Evolutionary conservation across 73 alveolate species (phyloP).

Genomic region (Paramecium biaurelia): DNA sequence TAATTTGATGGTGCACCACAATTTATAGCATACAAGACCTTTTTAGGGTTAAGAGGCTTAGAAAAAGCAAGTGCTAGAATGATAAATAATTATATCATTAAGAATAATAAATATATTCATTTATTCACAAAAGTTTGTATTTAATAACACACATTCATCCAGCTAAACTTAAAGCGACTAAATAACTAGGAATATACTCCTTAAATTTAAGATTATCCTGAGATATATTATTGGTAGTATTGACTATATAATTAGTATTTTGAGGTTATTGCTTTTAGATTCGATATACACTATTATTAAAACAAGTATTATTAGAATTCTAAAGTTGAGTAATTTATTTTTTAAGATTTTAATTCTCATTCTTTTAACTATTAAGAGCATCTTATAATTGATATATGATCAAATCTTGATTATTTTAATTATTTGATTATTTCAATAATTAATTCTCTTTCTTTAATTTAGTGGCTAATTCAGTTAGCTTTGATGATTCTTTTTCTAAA

Average conservation of each 20-base stretch:
- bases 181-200: background rate
- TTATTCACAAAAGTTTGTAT: background rate
- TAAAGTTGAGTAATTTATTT: background rate
- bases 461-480: background rate
- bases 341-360: background rate
- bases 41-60: conserved; percentile 61
- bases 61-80: background rate
- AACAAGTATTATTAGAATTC: background rate
- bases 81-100: background rate
- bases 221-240: background rate
- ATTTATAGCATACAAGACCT: conserved; percentile 67
- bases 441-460: background rate
- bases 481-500: background rate
- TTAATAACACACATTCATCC: background rate
- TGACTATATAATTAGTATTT: background rate
- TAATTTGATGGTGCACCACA: conserved; percentile 64
- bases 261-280: background rate
- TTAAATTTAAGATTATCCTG: background rate
- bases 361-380: background rate
- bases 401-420: background rate
- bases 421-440: background rate
- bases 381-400: background rate
- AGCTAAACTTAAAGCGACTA: conserved; percentile 15
- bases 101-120: background rate
- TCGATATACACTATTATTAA: background rate